These are phyloP conservation scores for Telopea speciosissima DNA, from an alignment of 177 flowering plant species.

Conservation along the genomic window DNA sequence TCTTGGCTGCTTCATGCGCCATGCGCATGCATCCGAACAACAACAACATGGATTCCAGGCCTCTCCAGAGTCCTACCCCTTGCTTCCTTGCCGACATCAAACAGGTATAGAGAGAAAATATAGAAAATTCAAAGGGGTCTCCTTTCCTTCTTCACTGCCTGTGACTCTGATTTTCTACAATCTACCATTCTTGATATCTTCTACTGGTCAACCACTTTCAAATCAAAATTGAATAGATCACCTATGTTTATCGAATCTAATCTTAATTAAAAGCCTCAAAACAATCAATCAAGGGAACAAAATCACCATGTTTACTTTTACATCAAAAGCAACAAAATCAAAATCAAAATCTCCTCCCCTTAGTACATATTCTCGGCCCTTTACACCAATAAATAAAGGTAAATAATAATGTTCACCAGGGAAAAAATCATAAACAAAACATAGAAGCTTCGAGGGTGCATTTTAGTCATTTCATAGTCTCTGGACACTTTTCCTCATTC, in stretches of 20 bases:
- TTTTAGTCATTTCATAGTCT: too few species aligned
- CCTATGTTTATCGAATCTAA: conserved; percentile 8
- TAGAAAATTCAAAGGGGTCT: too few species aligned
- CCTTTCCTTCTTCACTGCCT: background rate
- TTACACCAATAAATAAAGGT: too few species aligned
- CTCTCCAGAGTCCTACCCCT: too few species aligned
- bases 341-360: conserved; percentile 4
- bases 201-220: background rate
- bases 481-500: too few species aligned
- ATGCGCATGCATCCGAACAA: conserved; percentile 26
- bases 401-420: too few species aligned
- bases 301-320: conserved; percentile 14
- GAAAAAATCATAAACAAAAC: too few species aligned
- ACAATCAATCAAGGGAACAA: conserved; percentile 7
- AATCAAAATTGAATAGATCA: background rate
- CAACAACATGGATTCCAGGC: background rate
- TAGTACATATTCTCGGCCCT: too few species aligned
- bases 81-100: too few species aligned
- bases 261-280: conserved; percentile 41
- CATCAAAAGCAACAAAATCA: conserved; percentile 35
- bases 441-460: too few species aligned
- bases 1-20: conserved; percentile 24
- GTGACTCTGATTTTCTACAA: background rate
- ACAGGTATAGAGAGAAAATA: too few species aligned
- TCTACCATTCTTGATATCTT: background rate